A percentile compares a stretch with the other conserved stretches of the same genome.
phyloP scores from a whole-genome alignment of 208 protist genomes.

The Trypanosomatidae sp. region DNA sequence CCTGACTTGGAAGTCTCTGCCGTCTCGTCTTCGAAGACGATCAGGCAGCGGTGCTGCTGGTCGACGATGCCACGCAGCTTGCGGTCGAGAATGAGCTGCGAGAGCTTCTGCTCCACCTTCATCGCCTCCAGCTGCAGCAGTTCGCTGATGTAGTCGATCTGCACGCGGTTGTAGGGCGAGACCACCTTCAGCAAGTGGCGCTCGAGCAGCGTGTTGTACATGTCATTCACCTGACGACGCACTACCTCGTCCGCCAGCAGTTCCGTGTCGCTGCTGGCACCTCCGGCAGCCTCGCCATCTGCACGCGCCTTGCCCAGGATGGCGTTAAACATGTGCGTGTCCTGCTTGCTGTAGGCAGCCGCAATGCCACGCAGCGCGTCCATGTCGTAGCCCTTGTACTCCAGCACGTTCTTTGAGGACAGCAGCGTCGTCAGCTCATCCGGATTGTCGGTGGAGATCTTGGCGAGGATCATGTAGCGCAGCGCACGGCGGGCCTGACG shows the following conservation, averaged over 20 bases:
- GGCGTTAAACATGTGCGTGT: slow-evolving; percentile 94
- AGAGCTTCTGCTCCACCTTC: slow-evolving; percentile 88
- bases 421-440: slow-evolving; percentile 82
- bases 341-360: slow-evolving; percentile 92
- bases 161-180: slow-evolving; percentile 96
- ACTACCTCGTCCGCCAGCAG: slow-evolving; percentile 91
- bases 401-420: slow-evolving; percentile 89
- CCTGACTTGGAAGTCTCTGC: slow-evolving; percentile 25
- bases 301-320: too few relatives aligned
- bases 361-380: slow-evolving; percentile 96
- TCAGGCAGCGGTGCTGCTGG: slow-evolving; percentile 89
- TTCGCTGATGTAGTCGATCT: slow-evolving; percentile 94
- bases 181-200: slow-evolving; percentile 96
- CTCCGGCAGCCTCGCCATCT: too few relatives aligned
- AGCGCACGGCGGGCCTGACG: slow-evolving; percentile 85
- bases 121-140: slow-evolving; percentile 88
- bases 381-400: slow-evolving; percentile 91
- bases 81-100: slow-evolving; percentile 99
- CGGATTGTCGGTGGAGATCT: slow-evolving; percentile 86
- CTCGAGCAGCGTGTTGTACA: slow-evolving; percentile 97
- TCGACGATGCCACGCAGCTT: slow-evolving; percentile 95
- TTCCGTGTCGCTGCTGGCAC: slow-evolving; percentile 33
- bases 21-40: slow-evolving; percentile 90
- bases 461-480: slow-evolving; percentile 98
- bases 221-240: slow-evolving; percentile 89